phyloP scores from a whole-genome alignment of 768 basidiomycete genomes.

The Suillus americanus region DNA sequence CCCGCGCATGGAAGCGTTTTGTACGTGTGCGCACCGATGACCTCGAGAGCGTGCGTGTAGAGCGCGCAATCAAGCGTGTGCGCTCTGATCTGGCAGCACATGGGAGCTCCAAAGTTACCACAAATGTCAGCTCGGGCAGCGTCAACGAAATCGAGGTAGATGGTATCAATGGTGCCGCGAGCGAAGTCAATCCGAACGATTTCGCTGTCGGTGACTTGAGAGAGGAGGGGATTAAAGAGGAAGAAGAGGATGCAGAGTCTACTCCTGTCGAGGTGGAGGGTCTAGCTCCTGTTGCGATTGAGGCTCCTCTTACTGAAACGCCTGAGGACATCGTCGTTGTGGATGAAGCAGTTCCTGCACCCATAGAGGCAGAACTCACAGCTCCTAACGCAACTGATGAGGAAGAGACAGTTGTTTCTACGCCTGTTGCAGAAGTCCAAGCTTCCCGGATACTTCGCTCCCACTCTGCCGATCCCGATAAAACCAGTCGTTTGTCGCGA shows the following conservation, averaged over 20 bases:
- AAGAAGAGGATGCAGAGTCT: conserved; percentile 21
- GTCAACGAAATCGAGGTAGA: conserved; percentile 33
- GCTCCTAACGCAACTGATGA: conserved; percentile 25
- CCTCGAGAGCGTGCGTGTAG: conserved; percentile 81
- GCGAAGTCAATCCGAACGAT: conserved; percentile 22
- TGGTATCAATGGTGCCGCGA: conserved; percentile 29
- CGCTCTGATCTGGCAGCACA: conserved; percentile 83
- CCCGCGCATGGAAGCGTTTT: conserved; percentile 81
- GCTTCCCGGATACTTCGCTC: conserved; percentile 65
- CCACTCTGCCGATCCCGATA: conserved; percentile 79
- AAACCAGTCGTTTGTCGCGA: conserved; percentile 55
- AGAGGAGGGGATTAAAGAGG: conserved; percentile 27
- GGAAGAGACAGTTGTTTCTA: conserved; percentile 31
- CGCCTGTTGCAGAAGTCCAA: conserved; percentile 39
- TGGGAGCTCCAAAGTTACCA: conserved; percentile 37
- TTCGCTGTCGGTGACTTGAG: conserved; percentile 15
- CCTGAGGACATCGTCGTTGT: conserved; percentile 8
- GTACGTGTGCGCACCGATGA: conserved; percentile 86
- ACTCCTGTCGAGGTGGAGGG: conserved; percentile 6
- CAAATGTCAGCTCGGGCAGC: conserved; percentile 28
- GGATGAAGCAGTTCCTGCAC: conserved; percentile 9
- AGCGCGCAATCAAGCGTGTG: conserved; percentile 86
- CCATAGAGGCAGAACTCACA: conserved; percentile 21
- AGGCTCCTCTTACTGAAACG: conserved; percentile 8
- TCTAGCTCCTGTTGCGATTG: conserved; percentile 6